phyloP scores from a whole-genome alignment of 208 protist genomes.

The Leishmania lainsoni region DNA sequence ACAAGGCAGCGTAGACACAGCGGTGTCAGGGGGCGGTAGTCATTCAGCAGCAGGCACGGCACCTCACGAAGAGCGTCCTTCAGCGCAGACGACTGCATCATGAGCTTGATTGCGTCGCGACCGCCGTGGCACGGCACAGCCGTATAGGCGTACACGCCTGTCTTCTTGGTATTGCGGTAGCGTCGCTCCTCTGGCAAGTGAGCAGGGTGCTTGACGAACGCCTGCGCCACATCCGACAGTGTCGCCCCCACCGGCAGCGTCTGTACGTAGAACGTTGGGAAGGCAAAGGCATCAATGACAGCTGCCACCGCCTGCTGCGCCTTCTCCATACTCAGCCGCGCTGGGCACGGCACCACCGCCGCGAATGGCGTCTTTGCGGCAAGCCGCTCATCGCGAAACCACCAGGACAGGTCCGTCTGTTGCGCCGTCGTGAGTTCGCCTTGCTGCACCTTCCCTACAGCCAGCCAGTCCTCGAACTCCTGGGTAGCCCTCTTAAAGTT shows the following conservation, averaged over 20 bases:
- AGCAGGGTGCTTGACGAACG: conserved; percentile 43
- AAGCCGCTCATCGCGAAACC: conserved; percentile 61
- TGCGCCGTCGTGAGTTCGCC: conserved; percentile 5
- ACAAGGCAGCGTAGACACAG: conserved; percentile 54
- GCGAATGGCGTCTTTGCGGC: conserved; percentile 58
- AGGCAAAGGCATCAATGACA: conserved; percentile 54
- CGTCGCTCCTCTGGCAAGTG: conserved; percentile 32
- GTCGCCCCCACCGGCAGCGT: conserved; percentile 50
- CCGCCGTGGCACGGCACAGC: conserved; percentile 42
- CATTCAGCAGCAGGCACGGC: conserved; percentile 67
- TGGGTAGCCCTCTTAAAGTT: neutral
- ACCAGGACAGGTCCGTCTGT: conserved; percentile 27
- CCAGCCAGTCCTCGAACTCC: conserved; percentile 17
- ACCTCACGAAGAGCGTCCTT: conserved; percentile 44
- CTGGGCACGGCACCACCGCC: conserved; percentile 58
- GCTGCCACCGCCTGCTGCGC: conserved; percentile 26
- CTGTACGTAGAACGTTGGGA: conserved; percentile 58
- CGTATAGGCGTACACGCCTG: conserved; percentile 43
- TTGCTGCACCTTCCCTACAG: conserved; percentile 7
- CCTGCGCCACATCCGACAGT: conserved; percentile 51
- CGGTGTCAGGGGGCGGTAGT: conserved; percentile 35
- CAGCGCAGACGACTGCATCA: conserved; percentile 32
- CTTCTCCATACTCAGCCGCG: conserved; percentile 30
- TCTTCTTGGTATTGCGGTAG: conserved; percentile 30
- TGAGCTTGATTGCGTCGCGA: conserved; percentile 42